Base-by-base conservation (phyloP, 164 flowering plant genomes). In the Saururus chinensis region DNA sequence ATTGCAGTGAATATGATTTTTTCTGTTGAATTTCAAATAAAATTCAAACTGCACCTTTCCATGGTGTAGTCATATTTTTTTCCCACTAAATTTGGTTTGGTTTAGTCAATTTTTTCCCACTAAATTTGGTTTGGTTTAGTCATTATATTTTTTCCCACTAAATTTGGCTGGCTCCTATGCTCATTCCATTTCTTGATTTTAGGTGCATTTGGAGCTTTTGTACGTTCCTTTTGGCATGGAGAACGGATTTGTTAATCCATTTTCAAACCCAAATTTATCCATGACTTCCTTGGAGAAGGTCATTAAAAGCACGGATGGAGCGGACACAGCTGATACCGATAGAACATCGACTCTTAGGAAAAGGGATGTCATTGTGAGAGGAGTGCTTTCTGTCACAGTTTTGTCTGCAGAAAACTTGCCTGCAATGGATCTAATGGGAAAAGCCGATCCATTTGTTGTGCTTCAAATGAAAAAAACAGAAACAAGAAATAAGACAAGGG, bases 201-300 rank as follows among this genome's bases (percentile, higher is more conserved):
- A 95, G 99, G 99, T 91, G 64, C 99, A 95, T 61, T 64, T 95
- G 81, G 99, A 95, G 84, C 88, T 95, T 52, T 59, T 95, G 22
- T 95, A 91, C 64, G 75, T 66, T 66, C 99, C 98, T 19, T 77
- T 63, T 52, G 96, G 90, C 45, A 79, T 74, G 88, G 79, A 79
- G 49, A 89, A 84, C 76, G 81, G 79, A 14, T 68, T 91, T 64
- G 60, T 59, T 7, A 91, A 87, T 57, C 96, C 97, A 52, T 91
- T 89, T 75, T 76, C 79, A n/a, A 58, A 51, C 17, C 64, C 79
- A 10, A 71, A 74, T 21, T 72, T 60, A 69, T 76, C 86, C 19
- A 75, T 95, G 93, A 95, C 99, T 24, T 79, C 96, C 48, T 76
- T 95, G 69, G 99, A 95, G 77, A 95, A 75, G 78, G 92, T 77